Base-by-base conservation (phyloP, 2,329 filamentous ascomycete species). In the Colletotrichum sp. region DNA sequence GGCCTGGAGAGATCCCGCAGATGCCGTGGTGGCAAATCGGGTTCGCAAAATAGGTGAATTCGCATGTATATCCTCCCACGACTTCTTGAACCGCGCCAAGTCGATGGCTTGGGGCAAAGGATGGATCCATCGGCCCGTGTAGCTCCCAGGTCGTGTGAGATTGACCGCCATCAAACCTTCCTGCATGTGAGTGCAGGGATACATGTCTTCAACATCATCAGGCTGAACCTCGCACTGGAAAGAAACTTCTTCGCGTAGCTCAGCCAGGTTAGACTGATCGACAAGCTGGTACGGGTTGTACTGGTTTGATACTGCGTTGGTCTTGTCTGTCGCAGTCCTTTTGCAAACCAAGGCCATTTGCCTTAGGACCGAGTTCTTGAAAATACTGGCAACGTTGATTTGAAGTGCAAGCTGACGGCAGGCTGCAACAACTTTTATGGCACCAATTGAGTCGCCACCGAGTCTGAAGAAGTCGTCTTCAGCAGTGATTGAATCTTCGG, bases 1-100 rank as follows among this genome's bases (percentile, higher is more conserved):
- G 5, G 93, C 44, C 88, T 97, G 18, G 93, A 97, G 68, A 18
- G 68, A 75, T 5, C 73, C 73, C 1, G 69, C 73, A 12, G 69
- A 36, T 12, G 73, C 48, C 3, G 73, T 75, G 2, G 64, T 72
- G 3, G 80, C 65, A 16, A 81, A 78, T 16, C 80, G 72, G 3
- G 79, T 80, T n/a, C 80, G 76, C 7, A 81, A 22, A n/a, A 77
- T 79, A 2, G 76, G 60, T 13, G 77, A 79, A 5, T 57, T 32
- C 12, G 73, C 44, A 6, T 80, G 71, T 4, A 75, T 74, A 3
- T 74, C 30, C 12, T 79, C 72, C 80, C 80, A 81, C 12, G 75
- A 76, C 13, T 30, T 39, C 26, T 60, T 76, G n/a, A 81, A 80
- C 8, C 64, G 65, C 0, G 28, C 57, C 34, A 79, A 9, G 4